phyloP scores from a whole-genome alignment of 2,329 filamentous ascomycete species.

The Paracorniculantispora psalliotae region DNA sequence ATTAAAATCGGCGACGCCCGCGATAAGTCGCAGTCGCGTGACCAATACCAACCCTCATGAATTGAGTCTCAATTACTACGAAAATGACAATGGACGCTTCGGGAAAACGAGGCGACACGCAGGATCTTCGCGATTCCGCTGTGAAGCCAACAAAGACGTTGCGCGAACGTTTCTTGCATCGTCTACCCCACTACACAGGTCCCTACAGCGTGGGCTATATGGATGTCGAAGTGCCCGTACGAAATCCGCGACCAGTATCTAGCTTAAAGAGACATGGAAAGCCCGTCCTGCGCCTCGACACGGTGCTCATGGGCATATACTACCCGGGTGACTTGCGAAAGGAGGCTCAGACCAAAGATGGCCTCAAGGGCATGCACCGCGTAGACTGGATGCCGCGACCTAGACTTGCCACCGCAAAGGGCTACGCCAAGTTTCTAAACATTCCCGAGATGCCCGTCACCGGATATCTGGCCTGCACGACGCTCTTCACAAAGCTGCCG shows the following conservation, averaged over 20 bases:
- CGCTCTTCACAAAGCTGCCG: conserved; percentile 60
- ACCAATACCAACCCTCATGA: neutral
- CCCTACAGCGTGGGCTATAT: conserved; percentile 64
- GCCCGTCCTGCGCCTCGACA: conserved; percentile 41
- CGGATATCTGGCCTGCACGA: conserved; percentile 50
- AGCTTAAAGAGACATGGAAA: conserved; percentile 34
- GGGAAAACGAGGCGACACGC: neutral
- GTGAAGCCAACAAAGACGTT: conserved; percentile 26
- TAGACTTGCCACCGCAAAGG: conserved; percentile 49
- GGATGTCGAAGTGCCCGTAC: conserved; percentile 59
- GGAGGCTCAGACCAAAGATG: conserved; percentile 20
- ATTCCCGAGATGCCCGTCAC: conserved; percentile 45
- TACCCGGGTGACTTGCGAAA: conserved; percentile 50
- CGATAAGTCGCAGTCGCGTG: neutral
- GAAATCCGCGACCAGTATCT: conserved; percentile 35
- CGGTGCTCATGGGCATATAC: conserved; percentile 60
- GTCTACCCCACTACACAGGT: conserved; percentile 57
- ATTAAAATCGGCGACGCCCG: conserved; percentile 1
- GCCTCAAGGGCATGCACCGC: conserved; percentile 41
- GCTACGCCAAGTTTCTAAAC: conserved; percentile 58
- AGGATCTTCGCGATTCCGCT: conserved; percentile 17
- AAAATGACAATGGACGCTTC: neutral
- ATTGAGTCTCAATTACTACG: neutral
- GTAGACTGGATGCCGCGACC: conserved; percentile 60
- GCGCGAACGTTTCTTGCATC: conserved; percentile 36